Evolutionary conservation across 2,329 filamentous ascomycete genomes (phyloP).

Genomic region (Ascochyta pisi): DNA sequence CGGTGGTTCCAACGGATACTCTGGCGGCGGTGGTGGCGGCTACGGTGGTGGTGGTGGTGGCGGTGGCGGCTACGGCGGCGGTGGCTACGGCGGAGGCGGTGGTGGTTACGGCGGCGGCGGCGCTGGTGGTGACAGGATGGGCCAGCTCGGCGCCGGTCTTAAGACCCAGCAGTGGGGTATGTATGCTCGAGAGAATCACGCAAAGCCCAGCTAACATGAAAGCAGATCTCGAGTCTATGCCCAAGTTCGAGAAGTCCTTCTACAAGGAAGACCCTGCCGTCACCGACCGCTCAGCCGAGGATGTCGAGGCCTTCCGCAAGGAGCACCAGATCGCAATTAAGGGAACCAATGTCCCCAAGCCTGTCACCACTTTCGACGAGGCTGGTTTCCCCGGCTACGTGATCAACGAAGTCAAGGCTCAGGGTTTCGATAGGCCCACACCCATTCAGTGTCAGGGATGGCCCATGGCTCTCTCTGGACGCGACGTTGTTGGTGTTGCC

Average conservation of each 20-base stretch:
- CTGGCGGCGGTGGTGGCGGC: constrained; percentile 18
- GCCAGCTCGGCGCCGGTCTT: constrained; percentile 82
- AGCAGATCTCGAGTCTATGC: constrained; percentile 75
- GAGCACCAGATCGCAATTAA: constrained; percentile 84
- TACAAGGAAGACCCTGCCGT: constrained; percentile 95
- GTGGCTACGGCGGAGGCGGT: constrained; percentile 57
- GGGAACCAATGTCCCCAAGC: constrained; percentile 84
- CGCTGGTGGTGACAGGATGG: constrained; percentile 88
- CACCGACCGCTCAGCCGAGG: constrained; percentile 72
- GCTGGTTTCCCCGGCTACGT: constrained; percentile 97
- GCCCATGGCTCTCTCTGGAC: constrained; percentile 98
- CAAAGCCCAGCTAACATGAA: constrained; percentile 31
- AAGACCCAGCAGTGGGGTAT: constrained; percentile 89
- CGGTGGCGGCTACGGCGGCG: constrained; percentile 9
- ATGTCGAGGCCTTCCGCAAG: constrained; percentile 87
- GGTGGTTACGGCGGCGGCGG: constrained; percentile 66
- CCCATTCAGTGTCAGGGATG: constrained; percentile 98
- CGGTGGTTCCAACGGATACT: constrained; percentile 28
- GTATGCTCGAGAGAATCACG: constrained; percentile 47
- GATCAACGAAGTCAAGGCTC: constrained; percentile 97
- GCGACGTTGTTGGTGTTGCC: constrained; percentile 98
- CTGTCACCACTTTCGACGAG: constrained; percentile 96
- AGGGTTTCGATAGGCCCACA: constrained; percentile 92
- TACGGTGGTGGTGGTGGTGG: constrained; percentile 12
- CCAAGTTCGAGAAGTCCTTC: constrained; percentile 99